A percentile compares a stretch with the other conserved stretches of the same genome.
Conservation (phyloP, 2,329 filamentous ascomycete species). For the Ceratocystis papillata region DNA sequence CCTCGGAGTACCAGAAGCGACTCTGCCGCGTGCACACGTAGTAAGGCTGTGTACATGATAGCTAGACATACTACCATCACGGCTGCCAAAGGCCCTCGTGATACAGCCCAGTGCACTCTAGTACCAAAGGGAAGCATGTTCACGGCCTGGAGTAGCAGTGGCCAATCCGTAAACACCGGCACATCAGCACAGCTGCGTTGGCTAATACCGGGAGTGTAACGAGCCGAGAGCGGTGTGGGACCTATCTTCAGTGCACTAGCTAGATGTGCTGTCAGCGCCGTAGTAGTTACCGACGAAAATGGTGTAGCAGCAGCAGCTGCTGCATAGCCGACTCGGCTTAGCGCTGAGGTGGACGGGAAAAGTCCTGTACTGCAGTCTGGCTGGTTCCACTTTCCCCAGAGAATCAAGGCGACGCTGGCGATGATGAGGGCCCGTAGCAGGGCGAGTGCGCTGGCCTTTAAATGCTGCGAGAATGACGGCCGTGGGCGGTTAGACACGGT, state of each 20-base stretch:
- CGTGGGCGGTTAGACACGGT: constrained; percentile 71
- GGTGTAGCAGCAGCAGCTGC: neutral
- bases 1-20: constrained; percentile 79
- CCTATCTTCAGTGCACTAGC: neutral
- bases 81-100: constrained; percentile 32
- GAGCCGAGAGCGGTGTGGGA: neutral
- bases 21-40: constrained; percentile 54
- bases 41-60: constrained; percentile 36
- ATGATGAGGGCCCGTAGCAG: constrained; percentile 36
- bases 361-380: constrained; percentile 26
- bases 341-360: constrained; percentile 6
- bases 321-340: constrained; percentile 1
- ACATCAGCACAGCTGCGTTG: constrained; percentile 27
- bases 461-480: constrained; percentile 38
- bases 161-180: constrained; percentile 29
- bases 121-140: constrained; percentile 36
- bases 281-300: neutral
- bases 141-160: constrained; percentile 30
- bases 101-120: constrained; percentile 31
- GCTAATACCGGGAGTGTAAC: constrained; percentile 23
- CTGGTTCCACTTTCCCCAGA: constrained; percentile 40
- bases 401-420: constrained; percentile 38
- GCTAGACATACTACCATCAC: constrained; percentile 33
- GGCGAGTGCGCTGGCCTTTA: constrained; percentile 37
- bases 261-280: neutral